Conservation (phyloP, 1,139 yeast genomes). For the Meyerozyma carpophila region DNA sequence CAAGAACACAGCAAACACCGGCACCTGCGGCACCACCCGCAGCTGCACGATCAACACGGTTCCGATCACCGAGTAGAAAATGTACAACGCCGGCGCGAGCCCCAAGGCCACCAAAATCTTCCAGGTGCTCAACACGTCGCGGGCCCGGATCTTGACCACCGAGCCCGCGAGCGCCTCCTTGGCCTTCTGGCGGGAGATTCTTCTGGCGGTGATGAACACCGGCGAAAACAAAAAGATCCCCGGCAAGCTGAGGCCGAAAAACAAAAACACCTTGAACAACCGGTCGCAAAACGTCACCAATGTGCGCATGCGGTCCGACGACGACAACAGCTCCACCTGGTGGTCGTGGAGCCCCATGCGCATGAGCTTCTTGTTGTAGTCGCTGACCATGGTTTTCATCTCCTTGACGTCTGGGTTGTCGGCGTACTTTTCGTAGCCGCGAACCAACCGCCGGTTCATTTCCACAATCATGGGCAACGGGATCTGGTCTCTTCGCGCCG, state of each 20-base stretch:
- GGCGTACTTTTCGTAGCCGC: conserved; percentile 34
- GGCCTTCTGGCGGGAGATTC: conserved; percentile 34
- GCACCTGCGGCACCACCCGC: conserved; percentile 11
- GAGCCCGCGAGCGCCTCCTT: conserved; percentile 38
- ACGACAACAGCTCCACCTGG: conserved; percentile 33
- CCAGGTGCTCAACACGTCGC: conserved; percentile 45
- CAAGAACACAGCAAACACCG: conserved; percentile 18
- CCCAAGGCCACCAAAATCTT: conserved; percentile 41
- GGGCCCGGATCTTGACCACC: conserved; percentile 40
- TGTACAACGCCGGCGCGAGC: conserved; percentile 38
- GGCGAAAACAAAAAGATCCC: conserved; percentile 43
- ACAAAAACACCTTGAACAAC: conserved; percentile 26
- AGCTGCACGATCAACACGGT: conserved; percentile 23
- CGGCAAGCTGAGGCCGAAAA: conserved; percentile 35
- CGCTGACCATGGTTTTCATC: conserved; percentile 28
- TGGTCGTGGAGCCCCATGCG: conserved; percentile 40
- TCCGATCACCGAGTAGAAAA: conserved; percentile 36
- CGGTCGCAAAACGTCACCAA: conserved; percentile 24
- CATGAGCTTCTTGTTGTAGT: conserved; percentile 29
- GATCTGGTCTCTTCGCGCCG: conserved; percentile 47
- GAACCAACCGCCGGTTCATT: conserved; percentile 38
- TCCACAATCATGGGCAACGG: conserved; percentile 43
- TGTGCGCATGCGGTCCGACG: conserved; percentile 21
- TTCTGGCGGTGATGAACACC: conserved; percentile 32
- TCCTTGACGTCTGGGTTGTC: conserved; percentile 31